Conservation (phyloP, 305 asterid species). For the Petunia hybrid region DNA sequence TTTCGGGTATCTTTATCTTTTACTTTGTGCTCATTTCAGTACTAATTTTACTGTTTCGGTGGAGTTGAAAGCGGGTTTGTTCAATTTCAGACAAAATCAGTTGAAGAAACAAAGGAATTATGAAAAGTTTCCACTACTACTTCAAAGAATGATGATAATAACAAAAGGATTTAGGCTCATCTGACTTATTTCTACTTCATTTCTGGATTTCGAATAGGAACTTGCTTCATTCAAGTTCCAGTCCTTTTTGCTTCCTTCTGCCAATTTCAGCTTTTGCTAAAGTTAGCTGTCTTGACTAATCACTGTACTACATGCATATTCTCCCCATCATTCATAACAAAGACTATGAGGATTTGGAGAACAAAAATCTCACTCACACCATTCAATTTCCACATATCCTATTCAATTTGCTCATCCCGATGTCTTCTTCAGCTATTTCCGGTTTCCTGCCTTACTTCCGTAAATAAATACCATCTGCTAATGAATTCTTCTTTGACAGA, state of each 20-base stretch:
- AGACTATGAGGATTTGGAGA: neutral
- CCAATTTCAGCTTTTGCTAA: neutral
- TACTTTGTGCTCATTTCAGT: neutral
- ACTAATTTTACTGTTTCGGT: neutral
- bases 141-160: neutral
- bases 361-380: neutral
- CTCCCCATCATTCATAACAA: neutral
- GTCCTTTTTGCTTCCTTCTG: neutral
- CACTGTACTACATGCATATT: neutral
- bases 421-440: neutral
- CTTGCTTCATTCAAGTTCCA: constrained; percentile 5
- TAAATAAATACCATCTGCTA: constrained; percentile 4
- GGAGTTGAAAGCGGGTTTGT: neutral
- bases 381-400: neutral
- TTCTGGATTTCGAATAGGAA: neutral
- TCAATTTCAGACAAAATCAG: too few species aligned
- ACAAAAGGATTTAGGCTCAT: neutral
- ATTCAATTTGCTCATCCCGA: neutral
- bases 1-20: constrained; percentile 62
- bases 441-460: neutral
- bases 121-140: neutral
- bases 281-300: constrained; percentile 17
- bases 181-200: neutral
- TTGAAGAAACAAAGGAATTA: neutral
- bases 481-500: constrained; percentile 45